Evolutionary conservation across 2,329 filamentous ascomycete species (phyloP).

Genomic region (Penicillium aurantiogriseum): DNA sequence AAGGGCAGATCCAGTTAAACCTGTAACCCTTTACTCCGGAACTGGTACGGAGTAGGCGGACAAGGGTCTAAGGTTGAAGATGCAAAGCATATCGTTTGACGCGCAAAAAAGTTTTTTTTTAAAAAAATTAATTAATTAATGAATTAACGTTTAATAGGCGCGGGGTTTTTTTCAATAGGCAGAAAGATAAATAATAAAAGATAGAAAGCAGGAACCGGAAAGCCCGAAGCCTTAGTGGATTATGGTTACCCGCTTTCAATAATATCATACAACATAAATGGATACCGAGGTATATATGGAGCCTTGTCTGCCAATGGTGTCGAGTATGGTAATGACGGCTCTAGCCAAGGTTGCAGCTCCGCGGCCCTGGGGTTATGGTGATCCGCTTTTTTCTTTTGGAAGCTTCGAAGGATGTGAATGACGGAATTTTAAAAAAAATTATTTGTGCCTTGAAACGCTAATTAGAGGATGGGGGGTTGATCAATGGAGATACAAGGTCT

Average conservation of each 20-base stretch:
- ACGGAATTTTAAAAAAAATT: not conserved
- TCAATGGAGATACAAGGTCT: not conserved
- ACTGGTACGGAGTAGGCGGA: not conserved
- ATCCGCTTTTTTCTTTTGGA: conserved; percentile 10
- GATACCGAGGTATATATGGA: not conserved
- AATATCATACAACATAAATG: not conserved
- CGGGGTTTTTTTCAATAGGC: not conserved
- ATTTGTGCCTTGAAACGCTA: not conserved
- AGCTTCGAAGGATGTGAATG: not conserved
- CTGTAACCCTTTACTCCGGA: not conserved
- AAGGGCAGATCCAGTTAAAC: not conserved
- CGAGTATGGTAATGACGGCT: not conserved
- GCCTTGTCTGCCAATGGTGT: not conserved
- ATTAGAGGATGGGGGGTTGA: not conserved
- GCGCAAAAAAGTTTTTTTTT: too few relatives aligned
- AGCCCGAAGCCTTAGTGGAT: not conserved
- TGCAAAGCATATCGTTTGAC: not conserved
- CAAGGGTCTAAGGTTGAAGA: not conserved
- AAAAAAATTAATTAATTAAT: not conserved
- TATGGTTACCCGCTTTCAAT: not conserved
- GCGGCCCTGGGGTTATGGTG: conserved; percentile 16
- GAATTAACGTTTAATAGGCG: not conserved
- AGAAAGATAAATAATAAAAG: not conserved
- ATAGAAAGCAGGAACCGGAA: not conserved
- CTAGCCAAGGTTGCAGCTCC: conserved; percentile 21